These are phyloP conservation scores for Monoraphidium neglectum DNA, from an alignment of 139 green algal genomes.

Conservation along the genomic window DNA sequence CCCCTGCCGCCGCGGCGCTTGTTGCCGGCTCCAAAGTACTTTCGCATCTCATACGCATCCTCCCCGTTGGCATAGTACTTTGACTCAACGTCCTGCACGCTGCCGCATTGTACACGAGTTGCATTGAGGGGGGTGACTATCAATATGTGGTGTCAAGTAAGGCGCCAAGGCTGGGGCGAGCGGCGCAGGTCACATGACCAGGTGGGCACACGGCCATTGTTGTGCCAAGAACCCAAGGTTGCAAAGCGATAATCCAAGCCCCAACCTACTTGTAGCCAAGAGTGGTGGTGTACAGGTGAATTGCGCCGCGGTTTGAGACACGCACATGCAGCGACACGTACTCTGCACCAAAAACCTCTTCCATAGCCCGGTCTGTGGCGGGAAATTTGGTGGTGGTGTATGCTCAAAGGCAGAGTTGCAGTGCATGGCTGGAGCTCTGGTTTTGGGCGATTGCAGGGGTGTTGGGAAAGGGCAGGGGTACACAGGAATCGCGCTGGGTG, in stretches of 20 bases:
- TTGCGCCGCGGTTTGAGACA: slow-evolving; percentile 92
- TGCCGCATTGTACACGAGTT: no score
- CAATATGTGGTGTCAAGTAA: no score
- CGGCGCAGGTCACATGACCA: no score
- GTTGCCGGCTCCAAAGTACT: slow-evolving; percentile 42
- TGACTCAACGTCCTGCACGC: slow-evolving; percentile 89
- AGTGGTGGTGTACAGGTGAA: slow-evolving; percentile 95
- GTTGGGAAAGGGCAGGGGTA: no score
- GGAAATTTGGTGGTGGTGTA: no score
- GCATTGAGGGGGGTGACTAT: no score
- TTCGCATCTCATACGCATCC: slow-evolving; percentile 97
- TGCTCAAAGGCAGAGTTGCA: no score
- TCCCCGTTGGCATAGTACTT: slow-evolving; percentile 99
- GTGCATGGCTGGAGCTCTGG: no score
- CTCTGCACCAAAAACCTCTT: slow-evolving; percentile 92
- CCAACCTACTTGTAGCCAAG: slow-evolving; percentile 89
- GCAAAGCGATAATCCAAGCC: not conserved
- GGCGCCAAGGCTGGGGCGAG: no score
- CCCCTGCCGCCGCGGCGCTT: slow-evolving; percentile 1
- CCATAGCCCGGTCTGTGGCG: slow-evolving; percentile 86
- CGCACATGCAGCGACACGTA: slow-evolving; percentile 97
- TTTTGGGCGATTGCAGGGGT: no score
- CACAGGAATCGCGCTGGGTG: no score
- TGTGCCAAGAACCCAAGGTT: not conserved
- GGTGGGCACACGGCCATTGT: not conserved